phyloP scores from a whole-genome alignment of 148 eudicot species.

The Vaccinium darrowii region DNA sequence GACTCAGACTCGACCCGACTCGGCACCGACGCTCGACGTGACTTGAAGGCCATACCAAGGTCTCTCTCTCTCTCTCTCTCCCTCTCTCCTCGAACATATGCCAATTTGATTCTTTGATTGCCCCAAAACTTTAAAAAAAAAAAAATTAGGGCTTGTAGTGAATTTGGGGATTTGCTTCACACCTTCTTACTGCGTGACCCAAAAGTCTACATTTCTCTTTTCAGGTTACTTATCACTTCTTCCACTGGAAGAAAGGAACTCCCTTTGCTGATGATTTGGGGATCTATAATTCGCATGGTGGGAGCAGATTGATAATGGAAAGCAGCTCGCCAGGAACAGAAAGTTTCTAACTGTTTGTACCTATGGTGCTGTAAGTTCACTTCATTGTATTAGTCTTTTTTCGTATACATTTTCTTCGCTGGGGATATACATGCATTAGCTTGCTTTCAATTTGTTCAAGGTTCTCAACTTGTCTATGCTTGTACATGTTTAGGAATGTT shows the following conservation, averaged over 20 bases:
- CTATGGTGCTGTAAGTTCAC: conserved; percentile 79
- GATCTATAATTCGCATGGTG: conserved; percentile 88
- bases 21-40: no score
- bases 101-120: no score
- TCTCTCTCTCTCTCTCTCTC: no score
- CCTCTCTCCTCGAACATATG: no score
- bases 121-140: no score
- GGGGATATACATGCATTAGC: neutral
- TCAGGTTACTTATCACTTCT: conserved; percentile 81
- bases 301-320: conserved; percentile 89
- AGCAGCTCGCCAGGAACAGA: conserved; percentile 91
- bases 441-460: neutral
- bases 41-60: no score
- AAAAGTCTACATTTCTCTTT: neutral
- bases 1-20: no score
- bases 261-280: conserved; percentile 96
- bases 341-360: conserved; percentile 88
- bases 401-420: neutral
- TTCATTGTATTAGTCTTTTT: conserved; percentile 2
- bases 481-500: neutral
- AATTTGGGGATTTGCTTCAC: neutral
- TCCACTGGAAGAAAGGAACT: conserved; percentile 94
- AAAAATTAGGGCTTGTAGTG: no score
- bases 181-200: conserved; percentile 9
- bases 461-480: neutral